phyloP scores from a whole-genome alignment of 164 flowering plant genomes.

The Echeveria elegans region DNA sequence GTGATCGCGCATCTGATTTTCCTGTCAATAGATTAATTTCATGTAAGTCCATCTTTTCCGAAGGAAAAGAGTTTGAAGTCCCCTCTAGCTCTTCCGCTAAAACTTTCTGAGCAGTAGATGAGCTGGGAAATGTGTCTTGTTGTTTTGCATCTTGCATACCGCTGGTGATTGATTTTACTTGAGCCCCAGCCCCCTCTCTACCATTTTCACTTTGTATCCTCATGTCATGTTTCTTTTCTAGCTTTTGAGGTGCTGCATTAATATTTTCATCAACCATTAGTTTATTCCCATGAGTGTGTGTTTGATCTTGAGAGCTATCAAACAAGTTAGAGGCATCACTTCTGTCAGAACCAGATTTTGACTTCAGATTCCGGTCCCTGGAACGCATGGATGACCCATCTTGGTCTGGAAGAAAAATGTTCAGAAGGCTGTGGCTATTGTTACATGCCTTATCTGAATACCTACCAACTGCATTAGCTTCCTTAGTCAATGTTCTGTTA shows the following conservation, averaged over 20 bases:
- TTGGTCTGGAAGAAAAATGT: conserved; percentile 37
- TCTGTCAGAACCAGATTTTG: conserved; percentile 26
- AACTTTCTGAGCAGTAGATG: conserved; percentile 18
- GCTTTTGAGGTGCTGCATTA: conserved; percentile 20
- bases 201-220: conserved; percentile 26
- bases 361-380: conserved; percentile 38
- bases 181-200: conserved; percentile 31
- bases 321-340: conserved; percentile 25
- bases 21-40: conserved; percentile 27
- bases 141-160: conserved; percentile 28
- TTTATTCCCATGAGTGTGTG: conserved; percentile 25
- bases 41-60: conserved; percentile 27
- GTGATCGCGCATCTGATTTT: conserved; percentile 16
- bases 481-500: conserved; percentile 15
- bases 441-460: conserved; percentile 20
- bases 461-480: conserved; percentile 12
- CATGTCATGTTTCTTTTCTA: conserved; percentile 25
- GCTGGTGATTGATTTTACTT: conserved; percentile 18
- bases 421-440: conserved; percentile 21
- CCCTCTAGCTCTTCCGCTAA: conserved; percentile 28
- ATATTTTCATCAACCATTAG: conserved; percentile 28
- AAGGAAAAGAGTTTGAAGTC: conserved; percentile 23
- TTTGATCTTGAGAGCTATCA: conserved; percentile 24
- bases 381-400: conserved; percentile 39
- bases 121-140: conserved; percentile 13